Percentiles rank a stretch among this genome's conserved stretches.
Evolutionary conservation across 2,329 filamentous ascomycete genomes (phyloP).

Genomic region (Claviceps capensis): DNA sequence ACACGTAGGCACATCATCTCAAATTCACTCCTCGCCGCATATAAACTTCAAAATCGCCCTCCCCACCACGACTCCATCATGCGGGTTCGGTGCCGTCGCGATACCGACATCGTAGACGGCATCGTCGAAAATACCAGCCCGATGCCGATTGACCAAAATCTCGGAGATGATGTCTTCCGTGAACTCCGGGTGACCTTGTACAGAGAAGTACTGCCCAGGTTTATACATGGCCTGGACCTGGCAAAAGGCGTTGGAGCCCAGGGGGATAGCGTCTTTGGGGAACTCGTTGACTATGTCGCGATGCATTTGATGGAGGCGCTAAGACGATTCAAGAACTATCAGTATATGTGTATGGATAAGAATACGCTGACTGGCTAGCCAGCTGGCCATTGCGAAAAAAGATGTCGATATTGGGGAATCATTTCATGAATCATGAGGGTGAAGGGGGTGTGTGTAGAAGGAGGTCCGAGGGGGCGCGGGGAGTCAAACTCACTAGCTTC

Average conservation of each 20-base stretch:
- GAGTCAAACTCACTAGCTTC: conserved; percentile 15
- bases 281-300: conserved; percentile 28
- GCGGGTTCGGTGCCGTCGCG: conserved; percentile 46
- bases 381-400: neutral
- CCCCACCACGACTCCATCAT: conserved; percentile 69
- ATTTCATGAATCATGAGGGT: too few relatives aligned
- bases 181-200: conserved; percentile 37
- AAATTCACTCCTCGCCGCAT: conserved; percentile 39
- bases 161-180: conserved; percentile 25
- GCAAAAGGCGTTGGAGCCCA: conserved; percentile 28
- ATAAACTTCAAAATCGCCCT: conserved; percentile 66
- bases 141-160: conserved; percentile 38
- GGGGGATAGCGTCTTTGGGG: conserved; percentile 24
- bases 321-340: conserved; percentile 6
- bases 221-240: conserved; percentile 29
- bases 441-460: too few relatives aligned
- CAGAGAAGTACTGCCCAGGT: conserved; percentile 23
- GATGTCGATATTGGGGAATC: too few relatives aligned
- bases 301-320: conserved; percentile 34
- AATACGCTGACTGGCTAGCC: neutral
- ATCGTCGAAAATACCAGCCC: conserved; percentile 55
- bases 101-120: conserved; percentile 57
- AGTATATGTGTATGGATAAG: neutral
- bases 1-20: neutral
- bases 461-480: too few relatives aligned